Evolutionary conservation across 176 grass and related monocot species (phyloP), one percentile per base, ranked within the genome.

Genomic region (Areca catechu): DNA sequence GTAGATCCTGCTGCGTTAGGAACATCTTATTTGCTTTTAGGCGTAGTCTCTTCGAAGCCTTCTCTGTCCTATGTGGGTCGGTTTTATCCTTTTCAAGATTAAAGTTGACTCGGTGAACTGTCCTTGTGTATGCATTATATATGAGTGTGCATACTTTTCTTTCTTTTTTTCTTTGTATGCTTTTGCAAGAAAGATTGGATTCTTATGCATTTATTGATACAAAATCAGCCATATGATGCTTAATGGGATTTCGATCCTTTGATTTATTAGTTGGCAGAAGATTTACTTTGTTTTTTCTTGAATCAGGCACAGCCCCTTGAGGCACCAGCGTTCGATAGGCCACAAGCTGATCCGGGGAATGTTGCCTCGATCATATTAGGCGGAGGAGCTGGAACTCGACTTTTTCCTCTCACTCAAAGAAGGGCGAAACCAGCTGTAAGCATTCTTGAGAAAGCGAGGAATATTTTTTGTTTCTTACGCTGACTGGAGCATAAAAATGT

Each of bases 381-480:
- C 6, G 89, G 89, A 27, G 89, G 85, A 15, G 80, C 75, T 5
- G 85, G 89, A n/a, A 75, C 84, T 71, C 89, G 82, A 5, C 85
- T 95, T 53, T 89, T 95, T 55, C 89, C 89, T 57, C 85, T 95
- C 56, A 95, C 89, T 10, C 69, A 53, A 30, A 95, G 76, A 55
- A 80, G 89, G 69, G 89, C 89, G 21, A 95, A 88, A 71, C 89
- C 89, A 16, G 89, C 89, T 48, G 85, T 95, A 82, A 84, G 49
- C 15, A 50, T 49, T 49, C 20, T 66, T 66, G 22, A n/a, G 16
- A 43, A 20, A 16, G 20, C 16, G 21, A 49, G 22, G 29, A 66
- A 22, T 18, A 7, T 49, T 22, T 22, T 22, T 21, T 66, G 17
- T 2, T 51, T 43, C 16, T 66, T 66, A 21, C 22, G 21, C 23